These are phyloP conservation scores for Colletotrichum trifolii DNA, from an alignment of 2,329 filamentous ascomycete species.

Conservation along the genomic window DNA sequence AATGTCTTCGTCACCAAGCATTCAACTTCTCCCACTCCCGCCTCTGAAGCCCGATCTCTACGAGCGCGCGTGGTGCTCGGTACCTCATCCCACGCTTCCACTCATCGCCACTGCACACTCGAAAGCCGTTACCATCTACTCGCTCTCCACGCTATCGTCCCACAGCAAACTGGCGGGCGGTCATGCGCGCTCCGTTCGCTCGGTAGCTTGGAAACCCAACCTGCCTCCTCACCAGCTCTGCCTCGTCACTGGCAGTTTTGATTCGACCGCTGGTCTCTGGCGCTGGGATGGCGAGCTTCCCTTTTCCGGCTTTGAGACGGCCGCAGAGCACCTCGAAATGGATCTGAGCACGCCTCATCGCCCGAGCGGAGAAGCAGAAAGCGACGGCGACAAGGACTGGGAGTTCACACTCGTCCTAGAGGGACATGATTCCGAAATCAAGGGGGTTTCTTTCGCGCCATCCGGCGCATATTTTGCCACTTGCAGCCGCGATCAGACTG, in stretches of 20 bases:
- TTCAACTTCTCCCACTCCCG: conserved; percentile 56
- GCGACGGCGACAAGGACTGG: conserved; percentile 83
- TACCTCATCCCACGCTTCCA: conserved; percentile 87
- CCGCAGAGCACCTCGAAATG: conserved; percentile 50
- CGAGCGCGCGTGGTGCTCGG: conserved; percentile 85
- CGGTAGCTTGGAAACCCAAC: conserved; percentile 83
- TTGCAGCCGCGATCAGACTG: conserved; percentile 90
- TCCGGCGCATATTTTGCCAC: conserved; percentile 85
- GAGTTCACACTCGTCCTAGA: conserved; percentile 92
- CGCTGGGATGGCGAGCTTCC: conserved; percentile 65
- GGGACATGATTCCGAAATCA: conserved; percentile 94
- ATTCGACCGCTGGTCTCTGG: conserved; percentile 90
- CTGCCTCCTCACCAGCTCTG: conserved; percentile 72
- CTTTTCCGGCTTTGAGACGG: conserved; percentile 32
- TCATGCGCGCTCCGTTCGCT: conserved; percentile 90
- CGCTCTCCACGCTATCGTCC: conserved; percentile 80
- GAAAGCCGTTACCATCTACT: conserved; percentile 90
- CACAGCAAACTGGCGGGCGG: conserved; percentile 86
- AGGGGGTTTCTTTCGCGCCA: conserved; percentile 80
- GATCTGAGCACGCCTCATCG: conserved; percentile 47
- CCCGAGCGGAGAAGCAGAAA: conserved; percentile 43
- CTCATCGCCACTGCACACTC: conserved; percentile 90
- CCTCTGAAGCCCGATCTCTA: conserved; percentile 67
- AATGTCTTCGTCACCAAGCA: conserved; percentile 28
- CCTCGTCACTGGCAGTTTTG: conserved; percentile 92